Evolutionary conservation across 352 stramenopile genomes (phyloP).

Genomic region (Stramenopiles sp.): DNA sequence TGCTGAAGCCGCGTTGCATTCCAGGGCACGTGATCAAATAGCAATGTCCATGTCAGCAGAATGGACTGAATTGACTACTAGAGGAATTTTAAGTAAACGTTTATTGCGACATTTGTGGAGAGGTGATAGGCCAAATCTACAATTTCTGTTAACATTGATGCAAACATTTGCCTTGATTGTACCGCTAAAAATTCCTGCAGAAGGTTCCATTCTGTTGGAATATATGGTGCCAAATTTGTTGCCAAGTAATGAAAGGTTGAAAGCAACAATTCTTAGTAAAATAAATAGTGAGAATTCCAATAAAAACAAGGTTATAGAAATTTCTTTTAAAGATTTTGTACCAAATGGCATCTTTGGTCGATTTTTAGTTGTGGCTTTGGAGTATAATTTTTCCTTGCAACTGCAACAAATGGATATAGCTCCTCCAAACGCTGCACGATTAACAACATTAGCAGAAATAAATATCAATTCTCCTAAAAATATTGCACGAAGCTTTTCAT

Average conservation of each 20-base stretch:
- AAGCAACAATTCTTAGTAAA: neutral
- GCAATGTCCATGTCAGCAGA: neutral
- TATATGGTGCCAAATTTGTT: neutral
- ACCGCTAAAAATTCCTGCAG: neutral
- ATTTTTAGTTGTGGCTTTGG: neutral
- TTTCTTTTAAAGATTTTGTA: neutral
- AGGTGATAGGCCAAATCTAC: neutral
- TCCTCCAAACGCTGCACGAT: too few relatives aligned
- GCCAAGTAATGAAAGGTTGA: neutral
- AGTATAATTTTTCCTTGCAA: neutral
- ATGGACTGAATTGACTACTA: neutral
- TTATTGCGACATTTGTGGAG: neutral
- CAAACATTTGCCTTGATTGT: neutral
- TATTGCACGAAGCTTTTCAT: neutral
- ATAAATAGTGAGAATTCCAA: neutral
- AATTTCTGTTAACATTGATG: neutral
- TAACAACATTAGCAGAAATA: too few relatives aligned
- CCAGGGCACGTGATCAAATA: neutral
- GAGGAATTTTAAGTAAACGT: neutral
- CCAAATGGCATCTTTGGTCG: neutral
- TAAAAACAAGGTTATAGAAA: neutral
- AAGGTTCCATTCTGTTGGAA: neutral
- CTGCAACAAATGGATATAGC: too few relatives aligned
- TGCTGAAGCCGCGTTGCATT: neutral
- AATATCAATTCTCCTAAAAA: too few relatives aligned